Evolutionary conservation across 1,284 basidiomycete genomes (phyloP).

Genomic region (Apiotrichum porosum): DNA sequence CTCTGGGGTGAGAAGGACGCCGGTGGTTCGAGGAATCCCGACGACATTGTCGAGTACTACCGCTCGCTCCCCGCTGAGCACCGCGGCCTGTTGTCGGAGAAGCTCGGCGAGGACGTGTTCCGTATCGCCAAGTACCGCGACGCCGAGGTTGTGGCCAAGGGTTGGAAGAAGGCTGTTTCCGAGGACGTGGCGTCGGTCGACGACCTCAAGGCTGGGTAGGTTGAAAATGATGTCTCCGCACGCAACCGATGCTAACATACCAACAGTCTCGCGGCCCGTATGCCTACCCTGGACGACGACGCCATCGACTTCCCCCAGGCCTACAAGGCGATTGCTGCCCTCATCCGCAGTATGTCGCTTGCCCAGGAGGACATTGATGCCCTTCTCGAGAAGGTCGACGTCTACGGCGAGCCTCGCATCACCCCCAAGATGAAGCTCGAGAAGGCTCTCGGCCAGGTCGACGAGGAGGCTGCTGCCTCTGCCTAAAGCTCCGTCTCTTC

Average conservation of each 20-base stretch:
- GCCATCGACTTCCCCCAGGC: conserved; percentile 85
- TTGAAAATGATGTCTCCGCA: background rate
- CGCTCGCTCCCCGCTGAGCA: conserved; percentile 55
- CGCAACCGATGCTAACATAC: conserved; percentile 11
- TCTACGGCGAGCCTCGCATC: conserved; percentile 37
- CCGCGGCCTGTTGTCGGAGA: conserved; percentile 64
- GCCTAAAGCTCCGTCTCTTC: background rate
- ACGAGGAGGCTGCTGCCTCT: conserved; percentile 29
- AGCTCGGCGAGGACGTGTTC: conserved; percentile 77
- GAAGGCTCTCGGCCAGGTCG: conserved; percentile 32
- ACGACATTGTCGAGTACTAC: conserved; percentile 58
- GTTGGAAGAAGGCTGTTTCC: conserved; percentile 55
- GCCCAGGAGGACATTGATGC: conserved; percentile 56
- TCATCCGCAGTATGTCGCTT: conserved; percentile 64
- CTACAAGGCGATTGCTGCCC: conserved; percentile 66
- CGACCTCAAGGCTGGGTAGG: conserved; percentile 57
- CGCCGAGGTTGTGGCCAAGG: conserved; percentile 64
- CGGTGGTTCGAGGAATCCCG: conserved; percentile 44
- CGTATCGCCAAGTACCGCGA: conserved; percentile 85
- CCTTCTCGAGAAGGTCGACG: conserved; percentile 42
- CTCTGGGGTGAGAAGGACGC: conserved; percentile 49
- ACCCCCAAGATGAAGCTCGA: conserved; percentile 43
- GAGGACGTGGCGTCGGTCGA: conserved; percentile 54
- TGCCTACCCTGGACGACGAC: conserved; percentile 77
- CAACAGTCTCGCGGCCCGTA: conserved; percentile 60